Conservation (phyloP, 306 rosid species). For the Cicer pinnatifidum region DNA sequence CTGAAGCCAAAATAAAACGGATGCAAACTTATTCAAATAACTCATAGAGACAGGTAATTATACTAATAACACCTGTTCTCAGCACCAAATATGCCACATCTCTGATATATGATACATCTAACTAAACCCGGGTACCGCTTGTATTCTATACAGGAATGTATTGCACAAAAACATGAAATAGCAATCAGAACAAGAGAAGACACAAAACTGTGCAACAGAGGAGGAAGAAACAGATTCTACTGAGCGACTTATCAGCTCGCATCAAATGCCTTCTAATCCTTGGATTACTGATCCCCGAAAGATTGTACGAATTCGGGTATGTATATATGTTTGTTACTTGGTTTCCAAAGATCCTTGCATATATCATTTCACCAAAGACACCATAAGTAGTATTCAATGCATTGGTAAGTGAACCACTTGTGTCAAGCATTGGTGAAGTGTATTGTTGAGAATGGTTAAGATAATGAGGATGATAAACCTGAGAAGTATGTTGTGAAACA, state of each 20-base stretch:
- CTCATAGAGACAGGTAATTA: slow-evolving; percentile 10
- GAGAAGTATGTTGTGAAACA: slow-evolving; percentile 46
- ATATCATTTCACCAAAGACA: slow-evolving; percentile 68
- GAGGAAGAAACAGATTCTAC: slow-evolving; percentile 73
- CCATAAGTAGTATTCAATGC: slow-evolving; percentile 56
- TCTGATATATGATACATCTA: slow-evolving; percentile 41
- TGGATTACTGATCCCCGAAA: slow-evolving; percentile 56
- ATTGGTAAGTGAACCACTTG: slow-evolving; percentile 48
- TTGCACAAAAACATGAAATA: slow-evolving; percentile 19
- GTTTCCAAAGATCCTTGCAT: slow-evolving; percentile 77
- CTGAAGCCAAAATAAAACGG: slow-evolving; percentile 16
- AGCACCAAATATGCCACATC: slow-evolving; percentile 32
- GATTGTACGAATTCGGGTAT: slow-evolving; percentile 64
- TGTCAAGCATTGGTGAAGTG: slow-evolving; percentile 45
- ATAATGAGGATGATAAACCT: slow-evolving; percentile 47
- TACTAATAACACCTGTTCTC: slow-evolving; percentile 45
- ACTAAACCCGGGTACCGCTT: slow-evolving; percentile 28
- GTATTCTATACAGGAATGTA: slow-evolving; percentile 50
- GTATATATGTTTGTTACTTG: slow-evolving; percentile 61
- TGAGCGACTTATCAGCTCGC: slow-evolving; percentile 73
- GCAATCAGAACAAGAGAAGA: slow-evolving; percentile 66
- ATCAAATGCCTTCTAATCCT: slow-evolving; percentile 72
- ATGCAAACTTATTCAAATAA: slow-evolving; percentile 16
- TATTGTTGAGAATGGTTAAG: slow-evolving; percentile 48
- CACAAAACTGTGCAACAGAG: slow-evolving; percentile 72